Evolutionary conservation across 2,329 filamentous ascomycete species (phyloP), one percentile per base, ranked within the genome.

Genomic region (Tolypocladium tropicale): DNA sequence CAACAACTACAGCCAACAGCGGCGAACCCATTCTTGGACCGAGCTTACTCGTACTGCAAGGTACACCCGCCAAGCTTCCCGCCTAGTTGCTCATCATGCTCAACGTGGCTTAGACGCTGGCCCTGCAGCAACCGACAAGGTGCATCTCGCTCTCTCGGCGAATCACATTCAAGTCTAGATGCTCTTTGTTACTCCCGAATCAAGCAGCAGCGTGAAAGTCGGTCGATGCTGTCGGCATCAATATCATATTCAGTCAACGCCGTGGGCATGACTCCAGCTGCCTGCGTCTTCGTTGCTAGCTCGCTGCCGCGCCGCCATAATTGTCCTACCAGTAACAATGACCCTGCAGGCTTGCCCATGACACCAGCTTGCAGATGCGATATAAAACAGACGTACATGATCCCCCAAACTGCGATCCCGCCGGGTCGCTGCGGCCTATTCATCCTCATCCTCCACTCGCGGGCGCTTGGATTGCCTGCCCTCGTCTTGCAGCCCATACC

Each of bases 401-500:
- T 37, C 37, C 30, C 43, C 6, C 52, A 18, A 3, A 9, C 32
- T 14, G 25, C 53, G n/a, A 36, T 25, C 16, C 14, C 6, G 46
- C 18, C 28, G 2, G 10, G 28, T 28, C 46, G 3, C 25, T 16
- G 53, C 30, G 6, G 18, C 30, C 52, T 37, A 34, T 23, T 58
- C 65, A 52, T 71, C 70, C 28, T 82, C 77, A 37, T 90, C 88
- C 30, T 93, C 89, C 28, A 93, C 82, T 62, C 88, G 83, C 25
- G 87, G 87, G 64, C 88, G 82, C 77, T 96, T 96, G 53, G 80
- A 76, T 67, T 77, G 72, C 61, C 78, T 71, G 46, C 72, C 83
- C 1, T 78, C 78, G 33, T 89, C 86, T 62, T 90, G 85, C 58
- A 94, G 73, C 0, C 89, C 90, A 68, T 88, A 91, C 37, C 88